A percentile compares a stretch with the other conserved stretches of the same genome.
Conservation (phyloP, 2,329 filamentous ascomycete species). For the Microdochium trichocladiopsis region DNA sequence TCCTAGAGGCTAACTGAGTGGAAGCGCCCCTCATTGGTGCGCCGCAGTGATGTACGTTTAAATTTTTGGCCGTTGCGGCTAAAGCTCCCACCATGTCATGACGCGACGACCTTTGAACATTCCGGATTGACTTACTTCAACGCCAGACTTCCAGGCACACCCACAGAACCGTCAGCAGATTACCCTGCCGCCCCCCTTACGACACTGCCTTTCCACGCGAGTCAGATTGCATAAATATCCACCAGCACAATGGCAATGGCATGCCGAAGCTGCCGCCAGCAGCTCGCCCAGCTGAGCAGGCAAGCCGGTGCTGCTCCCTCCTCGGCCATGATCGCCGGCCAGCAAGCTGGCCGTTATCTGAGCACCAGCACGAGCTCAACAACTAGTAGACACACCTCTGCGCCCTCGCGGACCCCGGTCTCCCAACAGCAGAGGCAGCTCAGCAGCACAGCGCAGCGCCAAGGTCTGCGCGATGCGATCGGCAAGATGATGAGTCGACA, state of each 20-base stretch:
- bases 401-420: not conserved
- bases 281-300: conserved; percentile 21
- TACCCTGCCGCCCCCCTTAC: no score
- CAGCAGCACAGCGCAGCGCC: conserved; percentile 23
- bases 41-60: not conserved
- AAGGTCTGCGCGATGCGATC: conserved; percentile 20
- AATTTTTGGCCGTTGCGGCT: conserved; percentile 4
- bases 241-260: conserved; percentile 28
- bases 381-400: not conserved
- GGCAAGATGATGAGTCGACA: conserved; percentile 9
- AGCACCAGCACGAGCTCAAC: not conserved
- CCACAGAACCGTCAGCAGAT: not conserved
- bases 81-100: conserved; percentile 2
- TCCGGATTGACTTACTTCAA: conserved; percentile 1
- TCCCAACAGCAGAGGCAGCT: conserved; percentile 23
- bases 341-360: not conserved
- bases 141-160: conserved; percentile 4
- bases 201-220: no score
- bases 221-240: no score
- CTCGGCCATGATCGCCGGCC: not conserved
- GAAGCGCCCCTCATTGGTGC: no score
- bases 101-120: conserved; percentile 5
- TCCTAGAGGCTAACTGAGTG: no score
- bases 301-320: conserved; percentile 10
- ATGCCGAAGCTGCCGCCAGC: conserved; percentile 39